Base-by-base conservation (phyloP, 148 eudicot genomes). In the Polygonum aviculare region DNA sequence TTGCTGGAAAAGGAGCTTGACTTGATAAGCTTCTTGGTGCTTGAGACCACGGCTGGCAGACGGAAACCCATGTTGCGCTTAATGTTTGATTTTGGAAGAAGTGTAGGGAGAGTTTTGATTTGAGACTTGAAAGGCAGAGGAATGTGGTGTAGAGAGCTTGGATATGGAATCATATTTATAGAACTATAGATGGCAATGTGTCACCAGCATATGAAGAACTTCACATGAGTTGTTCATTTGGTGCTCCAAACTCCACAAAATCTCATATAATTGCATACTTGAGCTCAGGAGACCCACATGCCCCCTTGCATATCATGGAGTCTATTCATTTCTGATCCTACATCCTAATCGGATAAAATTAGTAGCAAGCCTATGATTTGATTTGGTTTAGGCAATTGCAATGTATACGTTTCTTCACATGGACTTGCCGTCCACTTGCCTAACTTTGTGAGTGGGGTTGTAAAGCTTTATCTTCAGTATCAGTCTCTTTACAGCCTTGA, bases 171-270 rank as follows among this genome's bases (percentile, higher is more conserved):
- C 71, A 33, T 35, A 3, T 65, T 33, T 65, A 65, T 65, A 65
- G 41, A 33, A 35, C 12, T 35, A 65, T 65, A 65, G 41, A 33
- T 65, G 41, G 71, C 14, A 65, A 65, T 36, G 7, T 35, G 44
- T 65, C 71, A 65, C 40, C 41, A 65, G 35, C 71, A 65, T 14
- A 65, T 65, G 71, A 65, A 65, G 19, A 65, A 36, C 71, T 33
- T 35, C 41, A 65, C 41, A 65, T 65, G 71, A 41, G 71, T 65
- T 65, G 71, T 65, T 12, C 14, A 65, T 65, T 31, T 63, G 70
- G 70, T 63, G 70, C 40, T 63, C 40, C 71, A 65, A 65, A 6
- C 18, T 65, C 71, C 4, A 35, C 3, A 35, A 41, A 65, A 7
- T 11, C 10, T 40, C 69, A 14, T 65, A 21, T 57, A 57, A 9